Evolutionary conservation across 164 flowering plant species (phyloP).

Genomic region (Tetracentron sinense): DNA sequence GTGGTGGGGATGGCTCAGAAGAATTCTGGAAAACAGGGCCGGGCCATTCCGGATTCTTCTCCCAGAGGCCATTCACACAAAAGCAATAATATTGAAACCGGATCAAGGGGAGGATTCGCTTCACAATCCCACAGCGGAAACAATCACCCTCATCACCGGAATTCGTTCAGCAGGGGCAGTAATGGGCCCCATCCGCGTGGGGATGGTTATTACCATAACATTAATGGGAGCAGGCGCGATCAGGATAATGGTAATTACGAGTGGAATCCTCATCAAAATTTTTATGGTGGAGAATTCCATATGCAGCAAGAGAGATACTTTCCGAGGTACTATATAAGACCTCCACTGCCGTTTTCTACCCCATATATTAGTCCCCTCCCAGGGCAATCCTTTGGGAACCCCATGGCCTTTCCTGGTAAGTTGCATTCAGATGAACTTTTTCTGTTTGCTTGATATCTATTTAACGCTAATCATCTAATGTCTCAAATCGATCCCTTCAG

Average conservation of each 20-base stretch:
- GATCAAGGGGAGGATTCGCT: conserved; percentile 37
- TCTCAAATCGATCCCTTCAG: conserved; percentile 18
- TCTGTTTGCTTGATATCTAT: not conserved
- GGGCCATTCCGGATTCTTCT: too few species aligned
- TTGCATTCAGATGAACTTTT: not conserved
- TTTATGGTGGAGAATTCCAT: conserved; percentile 40
- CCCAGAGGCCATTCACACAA: conserved; percentile 30
- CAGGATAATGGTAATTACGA: conserved; percentile 58
- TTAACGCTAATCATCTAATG: not conserved
- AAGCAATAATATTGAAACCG: conserved; percentile 34
- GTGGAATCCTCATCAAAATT: conserved; percentile 42
- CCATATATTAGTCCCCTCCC: conserved; percentile 37
- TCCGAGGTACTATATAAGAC: conserved; percentile 30
- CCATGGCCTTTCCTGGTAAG: conserved; percentile 47
- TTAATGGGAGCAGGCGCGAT: conserved; percentile 64
- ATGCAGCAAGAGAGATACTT: conserved; percentile 38
- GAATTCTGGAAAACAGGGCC: conserved; percentile 26
- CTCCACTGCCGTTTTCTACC: conserved; percentile 23
- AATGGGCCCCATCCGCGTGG: conserved; percentile 51
- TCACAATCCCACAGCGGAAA: conserved; percentile 39
- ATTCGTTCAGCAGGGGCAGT: conserved; percentile 45
- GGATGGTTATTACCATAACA: conserved; percentile 41
- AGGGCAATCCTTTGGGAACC: conserved; percentile 31
- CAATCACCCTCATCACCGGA: conserved; percentile 45
- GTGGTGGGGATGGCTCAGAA: conserved; percentile 20